Conservation (phyloP, 495 filamentous ascomycete genomes). For the Evernia prunastri region DNA sequence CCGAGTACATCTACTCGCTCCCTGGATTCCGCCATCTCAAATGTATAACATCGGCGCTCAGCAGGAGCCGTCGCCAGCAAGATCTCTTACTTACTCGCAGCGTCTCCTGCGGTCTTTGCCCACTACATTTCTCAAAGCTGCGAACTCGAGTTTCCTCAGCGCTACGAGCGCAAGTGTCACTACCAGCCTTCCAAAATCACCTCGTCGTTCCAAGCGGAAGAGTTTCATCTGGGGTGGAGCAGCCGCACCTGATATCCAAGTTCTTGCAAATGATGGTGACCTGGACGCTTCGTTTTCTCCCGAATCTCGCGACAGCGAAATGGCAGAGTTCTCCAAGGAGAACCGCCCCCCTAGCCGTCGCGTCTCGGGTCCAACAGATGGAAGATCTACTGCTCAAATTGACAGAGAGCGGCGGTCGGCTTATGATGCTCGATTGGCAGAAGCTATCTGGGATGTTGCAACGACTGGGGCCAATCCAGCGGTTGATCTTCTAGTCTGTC, state of each 20-base stretch:
- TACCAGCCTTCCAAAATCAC: conserved; percentile 69
- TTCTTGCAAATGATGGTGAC: background rate
- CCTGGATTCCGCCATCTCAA: conserved; percentile 98
- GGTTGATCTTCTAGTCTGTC: conserved; percentile 83
- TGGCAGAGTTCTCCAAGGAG: conserved; percentile 12
- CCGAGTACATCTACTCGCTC: conserved; percentile 88
- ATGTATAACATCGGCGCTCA: conserved; percentile 76
- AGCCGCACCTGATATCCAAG: conserved; percentile 25
- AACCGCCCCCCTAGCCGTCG: conserved; percentile 12
- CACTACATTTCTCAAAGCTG: conserved; percentile 84
- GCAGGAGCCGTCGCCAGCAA: conserved; percentile 65
- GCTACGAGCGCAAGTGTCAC: conserved; percentile 87
- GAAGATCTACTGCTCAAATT: conserved; percentile 6
- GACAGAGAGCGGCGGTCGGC: conserved; percentile 66
- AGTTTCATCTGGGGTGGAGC: conserved; percentile 40
- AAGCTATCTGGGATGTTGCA: conserved; percentile 90
- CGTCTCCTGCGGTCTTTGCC: conserved; percentile 85
- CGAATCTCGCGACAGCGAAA: background rate
- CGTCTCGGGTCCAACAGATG: conserved; percentile 3
- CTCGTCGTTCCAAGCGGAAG: conserved; percentile 58
- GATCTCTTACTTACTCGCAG: conserved; percentile 84
- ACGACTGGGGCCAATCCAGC: conserved; percentile 90
- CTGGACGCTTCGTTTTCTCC: background rate
- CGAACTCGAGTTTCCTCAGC: conserved; percentile 90
- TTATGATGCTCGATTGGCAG: conserved; percentile 82